Base-by-base conservation (phyloP, 2,329 filamentous ascomycete species). In the Scorias spongiosa region DNA sequence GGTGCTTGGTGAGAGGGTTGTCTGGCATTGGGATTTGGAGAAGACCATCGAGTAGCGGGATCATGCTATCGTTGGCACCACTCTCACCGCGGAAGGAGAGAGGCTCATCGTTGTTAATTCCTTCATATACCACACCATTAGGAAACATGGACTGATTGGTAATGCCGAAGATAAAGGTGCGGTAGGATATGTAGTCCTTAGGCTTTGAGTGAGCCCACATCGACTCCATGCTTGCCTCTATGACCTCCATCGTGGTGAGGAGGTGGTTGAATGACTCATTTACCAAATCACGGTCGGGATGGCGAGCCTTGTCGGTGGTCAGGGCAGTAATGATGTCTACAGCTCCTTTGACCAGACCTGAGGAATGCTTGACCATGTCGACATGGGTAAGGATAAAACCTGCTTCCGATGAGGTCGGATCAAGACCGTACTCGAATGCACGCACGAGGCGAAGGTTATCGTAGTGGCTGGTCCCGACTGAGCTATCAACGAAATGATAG, bases 91-190 rank as follows among this genome's bases (percentile, higher is more conserved):
- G 80, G 74, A 95, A 95, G 44, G 75, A 80, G 61, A 86, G 67
- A 3, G 84, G 81, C 58, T 83, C 69, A 37, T 54, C 51, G 47
- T 81, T 77, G 51, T 80, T 80, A 48, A 89, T 75, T 8, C 86
- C 87, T 60, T 93, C 82, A 61, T 95, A 95, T 40, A 93, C 66
- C 7, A 95, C 89, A 8, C 89, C 89, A 49, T 88, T 70, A 8
- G 88, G 88, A 64, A 95, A 95, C 87, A 95, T 94, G 56, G 78
- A 81, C 65, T 95, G 88, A 40, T 77, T 82, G 1, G 86, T 93
- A 64, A 95, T 94, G 54, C 89, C 89, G 58, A 94, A 94, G 67
- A 95, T 95, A 69, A 95, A 95, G 10, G 89, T 93, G 36, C 88
- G 82, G 75, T 94, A 95, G 53, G 76, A 81, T 46, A 83, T 85